Base-by-base conservation (phyloP, 306 rosid genomes). In the Acmispon strigosus region DNA sequence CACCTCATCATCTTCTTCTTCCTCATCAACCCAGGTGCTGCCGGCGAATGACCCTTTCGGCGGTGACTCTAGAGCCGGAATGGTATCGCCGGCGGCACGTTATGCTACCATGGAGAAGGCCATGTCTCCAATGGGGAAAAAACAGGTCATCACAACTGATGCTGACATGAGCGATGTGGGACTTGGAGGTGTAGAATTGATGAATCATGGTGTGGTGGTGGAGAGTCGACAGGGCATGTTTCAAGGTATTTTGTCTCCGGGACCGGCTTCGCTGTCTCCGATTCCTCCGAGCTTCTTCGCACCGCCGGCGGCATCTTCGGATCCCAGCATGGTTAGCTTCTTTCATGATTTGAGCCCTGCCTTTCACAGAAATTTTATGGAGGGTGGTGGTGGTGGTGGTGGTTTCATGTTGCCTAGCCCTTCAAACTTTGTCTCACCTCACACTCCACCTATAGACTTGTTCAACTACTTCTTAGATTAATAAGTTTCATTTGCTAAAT, bases 191-290 rank as follows among this genome's bases (percentile, higher is more conserved):
- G 9, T 78, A 48, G 87, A 75, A 12, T 15, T 48, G 47, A 56
- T 56, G 32, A 68, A 15, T 19, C 53, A 18, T 11, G 69, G 48
- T 7, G 77, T 77, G 32, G 48, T 77, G 19, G 27, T 84, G 27
- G 82, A 66, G 22, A 56, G 69, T n/a, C n/a, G n/a, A 73, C 36
- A 44, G 14, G 70, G 45, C 47, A 45, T 73, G 73, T 82, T 81
- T 79, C 88, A 82, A 0, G 98, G 98, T 78, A 87, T 88, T 41
- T 82, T 93, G 82, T 88, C 98, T 2, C 97, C 98, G 1, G 92
- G 86, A 0, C 94, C 96, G 11, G 78, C 83, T 61, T 78, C 87
- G 3, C 85, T 90, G 0, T 83, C 86, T 13, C 92, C 88, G n/a
- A 80, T 92, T 54, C 82, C 91, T 0, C 16, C 96, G 0, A 86